Conservation (phyloP, 345 rosid species). For the Moringa oleifera region DNA sequence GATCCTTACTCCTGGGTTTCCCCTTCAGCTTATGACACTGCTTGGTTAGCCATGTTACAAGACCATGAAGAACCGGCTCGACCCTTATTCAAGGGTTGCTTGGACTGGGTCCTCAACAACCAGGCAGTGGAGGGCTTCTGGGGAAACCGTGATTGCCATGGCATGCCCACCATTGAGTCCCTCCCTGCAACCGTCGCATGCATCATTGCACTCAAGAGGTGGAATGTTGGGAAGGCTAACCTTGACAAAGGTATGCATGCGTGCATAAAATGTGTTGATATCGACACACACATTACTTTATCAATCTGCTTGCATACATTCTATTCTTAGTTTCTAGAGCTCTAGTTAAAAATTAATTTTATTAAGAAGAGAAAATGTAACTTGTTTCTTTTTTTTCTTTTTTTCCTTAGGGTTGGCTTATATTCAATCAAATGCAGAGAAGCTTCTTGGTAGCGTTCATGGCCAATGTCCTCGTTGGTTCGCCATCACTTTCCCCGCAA, state of each 20-base stretch:
- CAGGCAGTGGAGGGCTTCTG: conserved; percentile 47
- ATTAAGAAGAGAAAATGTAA: too few species aligned
- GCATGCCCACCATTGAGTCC: conserved; percentile 26
- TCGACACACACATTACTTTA: too few species aligned
- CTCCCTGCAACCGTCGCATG: conserved; percentile 51
- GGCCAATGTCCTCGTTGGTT: conserved; percentile 51
- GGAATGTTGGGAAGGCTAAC: conserved; percentile 28
- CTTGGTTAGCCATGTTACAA: conserved; percentile 60
- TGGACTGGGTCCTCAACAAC: conserved; percentile 53
- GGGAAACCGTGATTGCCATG: conserved; percentile 35
- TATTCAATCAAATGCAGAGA: conserved; percentile 30
- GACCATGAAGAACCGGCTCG: conserved; percentile 9
- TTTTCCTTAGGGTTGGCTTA: conserved; percentile 32
- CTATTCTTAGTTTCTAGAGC: too few species aligned
- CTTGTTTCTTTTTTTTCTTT: background rate
- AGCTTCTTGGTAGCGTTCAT: conserved; percentile 19
- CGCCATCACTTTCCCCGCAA: conserved; percentile 39
- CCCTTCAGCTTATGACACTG: conserved; percentile 52
- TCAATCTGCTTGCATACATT: too few species aligned
- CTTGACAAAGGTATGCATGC: conserved; percentile 41
- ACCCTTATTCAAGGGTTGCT: conserved; percentile 51
- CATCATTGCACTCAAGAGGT: conserved; percentile 41
- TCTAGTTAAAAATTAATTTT: too few species aligned
- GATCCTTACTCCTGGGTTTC: conserved; percentile 32
- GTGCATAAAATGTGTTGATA: too few species aligned